Evolutionary conservation across 2,329 filamentous ascomycete species (phyloP).

Genomic region (Cordyceps javanica): DNA sequence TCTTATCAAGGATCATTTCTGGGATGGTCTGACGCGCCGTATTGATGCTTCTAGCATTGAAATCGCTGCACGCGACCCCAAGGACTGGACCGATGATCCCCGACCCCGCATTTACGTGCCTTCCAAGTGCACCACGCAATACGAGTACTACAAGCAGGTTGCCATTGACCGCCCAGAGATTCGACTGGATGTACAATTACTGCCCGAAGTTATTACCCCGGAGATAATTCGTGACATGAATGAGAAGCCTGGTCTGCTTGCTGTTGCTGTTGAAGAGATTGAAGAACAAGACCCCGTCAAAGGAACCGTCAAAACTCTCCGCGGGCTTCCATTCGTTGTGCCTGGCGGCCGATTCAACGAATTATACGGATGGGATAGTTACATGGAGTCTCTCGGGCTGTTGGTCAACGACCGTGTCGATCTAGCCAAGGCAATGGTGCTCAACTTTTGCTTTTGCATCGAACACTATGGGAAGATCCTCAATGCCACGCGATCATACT

Average conservation of each 20-base stretch:
- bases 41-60: conserved; percentile 88
- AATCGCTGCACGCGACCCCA: conserved; percentile 79
- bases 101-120: conserved; percentile 90
- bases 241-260: conserved; percentile 78
- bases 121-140: conserved; percentile 74
- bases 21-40: conserved; percentile 81
- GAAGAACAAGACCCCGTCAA: conserved; percentile 54
- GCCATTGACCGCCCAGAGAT: conserved; percentile 75
- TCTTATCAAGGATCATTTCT: conserved; percentile 85
- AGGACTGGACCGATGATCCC: conserved; percentile 90
- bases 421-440: conserved; percentile 88
- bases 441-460: conserved; percentile 97
- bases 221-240: conserved; percentile 80
- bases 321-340: conserved; percentile 90
- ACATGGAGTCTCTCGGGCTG: conserved; percentile 92
- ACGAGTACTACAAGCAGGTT: conserved; percentile 79
- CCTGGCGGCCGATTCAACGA: conserved; percentile 97
- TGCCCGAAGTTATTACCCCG: conserved; percentile 71
- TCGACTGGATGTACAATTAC: conserved; percentile 75
- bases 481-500: conserved; percentile 95
- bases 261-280: conserved; percentile 79
- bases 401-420: conserved; percentile 79
- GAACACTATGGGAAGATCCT: conserved; percentile 97
- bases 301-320: conserved; percentile 53
- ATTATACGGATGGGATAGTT: conserved; percentile 97